A percentile compares a stretch with the other conserved stretches of the same genome.
These are phyloP conservation scores for Chlorella sorokiniana DNA, from an alignment of 139 green algal species.

Conservation along the genomic window DNA sequence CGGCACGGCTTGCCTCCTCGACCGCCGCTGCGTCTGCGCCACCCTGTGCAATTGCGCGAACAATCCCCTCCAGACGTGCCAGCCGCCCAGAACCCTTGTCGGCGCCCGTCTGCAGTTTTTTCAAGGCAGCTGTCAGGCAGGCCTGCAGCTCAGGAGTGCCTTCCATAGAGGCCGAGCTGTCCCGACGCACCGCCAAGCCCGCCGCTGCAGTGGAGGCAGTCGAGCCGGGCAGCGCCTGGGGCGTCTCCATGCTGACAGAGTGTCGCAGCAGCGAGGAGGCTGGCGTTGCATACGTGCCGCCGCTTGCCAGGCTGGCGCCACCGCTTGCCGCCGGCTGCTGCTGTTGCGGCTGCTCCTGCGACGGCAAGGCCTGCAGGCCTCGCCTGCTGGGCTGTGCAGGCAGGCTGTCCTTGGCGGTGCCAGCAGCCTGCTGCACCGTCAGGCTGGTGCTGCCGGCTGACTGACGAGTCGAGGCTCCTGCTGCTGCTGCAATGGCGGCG, in stretches of 20 bases:
- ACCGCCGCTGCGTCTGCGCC: conserved; percentile 19
- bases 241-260: conserved; percentile 8
- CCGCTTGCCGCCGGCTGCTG: not conserved
- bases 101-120: conserved; percentile 22
- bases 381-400: not conserved
- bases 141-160: conserved; percentile 3
- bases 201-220: not conserved
- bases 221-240: not conserved
- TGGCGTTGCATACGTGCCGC: conserved; percentile 22
- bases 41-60: conserved; percentile 32
- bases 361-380: not conserved
- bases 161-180: conserved; percentile 10
- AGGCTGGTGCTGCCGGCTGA: not conserved
- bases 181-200: not conserved
- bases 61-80: conserved; percentile 38
- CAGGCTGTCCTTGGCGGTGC: not conserved
- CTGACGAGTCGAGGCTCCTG: not conserved
- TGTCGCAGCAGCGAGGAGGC: conserved; percentile 21
- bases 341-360: not conserved
- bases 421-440: conserved; percentile 1
- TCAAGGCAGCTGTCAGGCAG: not conserved
- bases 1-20: conserved; percentile 14
- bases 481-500: not conserved
- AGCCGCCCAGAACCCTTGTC: conserved; percentile 31
- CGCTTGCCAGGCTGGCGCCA: not conserved